A percentile compares a stretch with the other conserved stretches of the same genome.
Conservation (phyloP, 2,329 filamentous ascomycete genomes). For the Penicillium sp. region DNA sequence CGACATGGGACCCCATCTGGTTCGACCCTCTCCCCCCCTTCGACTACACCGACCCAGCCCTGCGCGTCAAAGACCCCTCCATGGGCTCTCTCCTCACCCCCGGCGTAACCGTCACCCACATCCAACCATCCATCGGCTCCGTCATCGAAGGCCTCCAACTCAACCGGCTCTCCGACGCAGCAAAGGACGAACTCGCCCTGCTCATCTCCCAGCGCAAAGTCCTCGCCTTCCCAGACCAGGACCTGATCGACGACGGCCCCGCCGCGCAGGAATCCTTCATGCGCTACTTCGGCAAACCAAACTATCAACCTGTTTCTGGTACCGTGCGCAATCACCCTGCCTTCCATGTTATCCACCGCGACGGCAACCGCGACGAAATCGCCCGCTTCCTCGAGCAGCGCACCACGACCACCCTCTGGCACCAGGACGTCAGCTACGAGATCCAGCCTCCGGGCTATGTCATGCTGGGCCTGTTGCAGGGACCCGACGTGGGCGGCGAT, state of each 20-base stretch:
- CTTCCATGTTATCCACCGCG: slow-evolving; percentile 51
- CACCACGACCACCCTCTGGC: slow-evolving; percentile 51
- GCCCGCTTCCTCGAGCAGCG: slow-evolving; percentile 45
- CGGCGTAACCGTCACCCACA: slow-evolving; percentile 37
- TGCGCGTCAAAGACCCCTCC: slow-evolving; percentile 45
- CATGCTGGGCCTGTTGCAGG: slow-evolving; percentile 51
- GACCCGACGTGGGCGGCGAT: slow-evolving; percentile 53
- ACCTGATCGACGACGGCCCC: slow-evolving; percentile 50
- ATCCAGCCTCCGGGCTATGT: slow-evolving; percentile 51
- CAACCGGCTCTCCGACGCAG: slow-evolving; percentile 48
- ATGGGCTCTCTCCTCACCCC: slow-evolving; percentile 40
- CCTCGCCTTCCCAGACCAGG: slow-evolving; percentile 54
- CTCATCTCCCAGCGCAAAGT: slow-evolving; percentile 69
- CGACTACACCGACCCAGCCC: slow-evolving; percentile 49
- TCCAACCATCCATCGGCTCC: slow-evolving; percentile 47
- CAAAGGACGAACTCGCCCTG: slow-evolving; percentile 57
- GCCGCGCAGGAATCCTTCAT: slow-evolving; percentile 47
- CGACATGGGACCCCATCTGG: slow-evolving; percentile 51
- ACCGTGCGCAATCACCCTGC: slow-evolving; percentile 44
- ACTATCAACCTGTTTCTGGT: slow-evolving; percentile 49
- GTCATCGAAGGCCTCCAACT: slow-evolving; percentile 50
- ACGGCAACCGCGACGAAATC: slow-evolving; percentile 48
- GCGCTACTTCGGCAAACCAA: slow-evolving; percentile 48
- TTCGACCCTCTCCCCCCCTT: slow-evolving; percentile 49
- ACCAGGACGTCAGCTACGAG: slow-evolving; percentile 53